Conservation (phyloP, 1,139 yeast genomes). For the Suhomyces maxii region DNA sequence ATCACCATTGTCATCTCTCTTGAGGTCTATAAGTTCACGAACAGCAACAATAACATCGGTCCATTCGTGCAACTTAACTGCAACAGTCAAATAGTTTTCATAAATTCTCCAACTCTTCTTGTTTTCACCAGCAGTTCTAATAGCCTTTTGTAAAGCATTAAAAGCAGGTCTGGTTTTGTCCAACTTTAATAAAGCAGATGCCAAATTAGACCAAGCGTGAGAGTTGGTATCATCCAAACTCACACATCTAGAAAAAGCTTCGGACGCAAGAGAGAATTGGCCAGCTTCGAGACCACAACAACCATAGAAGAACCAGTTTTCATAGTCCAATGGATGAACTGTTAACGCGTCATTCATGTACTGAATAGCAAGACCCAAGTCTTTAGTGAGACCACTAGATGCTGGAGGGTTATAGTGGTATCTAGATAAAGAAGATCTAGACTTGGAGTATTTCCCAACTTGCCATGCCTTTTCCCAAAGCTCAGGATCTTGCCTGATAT, state of each 20-base stretch:
- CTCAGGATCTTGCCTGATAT: slow-evolving; percentile 71
- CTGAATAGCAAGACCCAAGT: slow-evolving; percentile 56
- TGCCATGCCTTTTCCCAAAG: slow-evolving; percentile 90
- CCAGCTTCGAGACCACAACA: slow-evolving; percentile 79
- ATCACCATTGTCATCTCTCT: slow-evolving; percentile 56
- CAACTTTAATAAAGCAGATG: slow-evolving; percentile 69
- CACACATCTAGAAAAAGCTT: slow-evolving; percentile 91
- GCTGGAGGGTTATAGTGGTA: slow-evolving; percentile 70
- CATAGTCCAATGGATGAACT: slow-evolving; percentile 73
- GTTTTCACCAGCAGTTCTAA: slow-evolving; percentile 62
- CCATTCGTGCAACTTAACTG: slow-evolving; percentile 82
- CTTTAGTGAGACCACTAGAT: slow-evolving; percentile 49
- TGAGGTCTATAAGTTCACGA: slow-evolving; percentile 54
- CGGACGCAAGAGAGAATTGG: slow-evolving; percentile 79
- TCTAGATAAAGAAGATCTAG: slow-evolving; percentile 79
- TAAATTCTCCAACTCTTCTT: slow-evolving; percentile 85
- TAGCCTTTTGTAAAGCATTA: slow-evolving; percentile 77
- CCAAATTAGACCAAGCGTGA: slow-evolving; percentile 92
- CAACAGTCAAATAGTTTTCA: slow-evolving; percentile 83
- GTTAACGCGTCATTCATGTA: slow-evolving; percentile 76
- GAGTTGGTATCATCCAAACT: slow-evolving; percentile 81
- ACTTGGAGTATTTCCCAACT: slow-evolving; percentile 75
- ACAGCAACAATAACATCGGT: slow-evolving; percentile 79
- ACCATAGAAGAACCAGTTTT: slow-evolving; percentile 92
- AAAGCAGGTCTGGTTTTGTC: slow-evolving; percentile 76